Evolutionary conservation across 1,284 basidiomycete genomes (phyloP).

Genomic region (Heterobasidion annosum): DNA sequence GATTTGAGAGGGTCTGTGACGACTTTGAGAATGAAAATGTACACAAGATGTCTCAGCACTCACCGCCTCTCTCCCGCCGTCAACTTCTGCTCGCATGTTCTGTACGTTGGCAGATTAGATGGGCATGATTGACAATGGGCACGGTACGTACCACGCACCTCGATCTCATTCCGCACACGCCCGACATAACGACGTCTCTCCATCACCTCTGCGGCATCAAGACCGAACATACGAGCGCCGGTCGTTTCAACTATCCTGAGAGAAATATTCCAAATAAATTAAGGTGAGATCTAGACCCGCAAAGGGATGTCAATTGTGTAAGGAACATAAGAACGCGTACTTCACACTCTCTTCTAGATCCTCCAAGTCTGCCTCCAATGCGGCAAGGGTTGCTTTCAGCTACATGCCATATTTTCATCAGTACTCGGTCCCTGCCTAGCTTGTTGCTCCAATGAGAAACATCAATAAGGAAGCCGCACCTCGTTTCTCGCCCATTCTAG

Average conservation of each 20-base stretch:
- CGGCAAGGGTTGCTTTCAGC: conserved; percentile 67
- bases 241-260: conserved; percentile 71
- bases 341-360: conserved; percentile 85
- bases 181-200: conserved; percentile 67
- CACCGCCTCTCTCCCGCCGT: conserved; percentile 7
- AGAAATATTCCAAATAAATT: neutral
- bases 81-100: conserved; percentile 61
- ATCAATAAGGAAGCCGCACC: conserved; percentile 27
- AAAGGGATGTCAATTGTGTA: neutral
- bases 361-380: conserved; percentile 78
- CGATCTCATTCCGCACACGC: conserved; percentile 63
- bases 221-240: conserved; percentile 76
- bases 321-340: conserved; percentile 25
- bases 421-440: neutral
- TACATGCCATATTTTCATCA: conserved; percentile 18
- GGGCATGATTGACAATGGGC: conserved; percentile 14
- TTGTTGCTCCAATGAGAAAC: neutral
- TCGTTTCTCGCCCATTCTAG: conserved; percentile 67
- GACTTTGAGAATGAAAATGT: neutral
- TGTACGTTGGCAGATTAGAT: conserved; percentile 23
- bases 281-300: neutral
- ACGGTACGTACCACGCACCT: conserved; percentile 43
- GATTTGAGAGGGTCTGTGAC: neutral
- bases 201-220: conserved; percentile 66
- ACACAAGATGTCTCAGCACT: conserved; percentile 1